These are phyloP conservation scores for Polysphondylium violaceum DNA, from an alignment of 78 protist genomes.

Conservation along the genomic window DNA sequence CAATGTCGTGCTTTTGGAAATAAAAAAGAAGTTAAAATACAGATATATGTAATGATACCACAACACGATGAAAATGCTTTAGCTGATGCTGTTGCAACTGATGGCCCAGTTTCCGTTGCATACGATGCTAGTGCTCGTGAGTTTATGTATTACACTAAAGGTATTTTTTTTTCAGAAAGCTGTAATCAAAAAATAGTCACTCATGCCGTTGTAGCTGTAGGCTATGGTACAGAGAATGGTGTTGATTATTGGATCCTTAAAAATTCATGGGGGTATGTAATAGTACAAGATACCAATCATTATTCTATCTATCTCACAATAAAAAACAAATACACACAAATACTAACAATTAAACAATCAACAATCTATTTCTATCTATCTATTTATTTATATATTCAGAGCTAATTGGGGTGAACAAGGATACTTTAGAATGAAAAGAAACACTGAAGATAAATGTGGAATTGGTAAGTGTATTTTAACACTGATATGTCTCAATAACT, in stretches of 20 bases:
- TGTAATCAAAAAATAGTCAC: neutral
- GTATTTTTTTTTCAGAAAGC: neutral
- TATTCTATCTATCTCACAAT: neutral
- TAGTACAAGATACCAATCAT: neutral
- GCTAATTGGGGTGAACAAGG: neutral
- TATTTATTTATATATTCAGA: neutral
- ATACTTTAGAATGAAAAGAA: neutral
- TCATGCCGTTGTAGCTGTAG: neutral
- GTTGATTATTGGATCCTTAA: conserved; percentile 12
- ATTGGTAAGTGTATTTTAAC: too few relatives aligned
- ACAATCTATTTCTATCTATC: too few relatives aligned
- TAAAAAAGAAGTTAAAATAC: neutral
- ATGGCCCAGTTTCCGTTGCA: neutral
- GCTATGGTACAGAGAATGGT: conserved; percentile 22
- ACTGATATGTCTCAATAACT: too few relatives aligned
- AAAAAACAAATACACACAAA: too few relatives aligned
- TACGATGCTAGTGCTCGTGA: neutral
- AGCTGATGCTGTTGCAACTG: neutral
- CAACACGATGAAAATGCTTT: neutral
- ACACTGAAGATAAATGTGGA: conserved; percentile 6
- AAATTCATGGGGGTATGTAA: conserved; percentile 33
- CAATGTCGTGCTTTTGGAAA: neutral
- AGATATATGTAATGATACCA: neutral
- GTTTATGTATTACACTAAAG: neutral
- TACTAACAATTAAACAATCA: too few relatives aligned